Evolutionary conservation across 2,329 filamentous ascomycete species (phyloP), one percentile per base, ranked within the genome.

Genomic region (Epichloe sylvatica): DNA sequence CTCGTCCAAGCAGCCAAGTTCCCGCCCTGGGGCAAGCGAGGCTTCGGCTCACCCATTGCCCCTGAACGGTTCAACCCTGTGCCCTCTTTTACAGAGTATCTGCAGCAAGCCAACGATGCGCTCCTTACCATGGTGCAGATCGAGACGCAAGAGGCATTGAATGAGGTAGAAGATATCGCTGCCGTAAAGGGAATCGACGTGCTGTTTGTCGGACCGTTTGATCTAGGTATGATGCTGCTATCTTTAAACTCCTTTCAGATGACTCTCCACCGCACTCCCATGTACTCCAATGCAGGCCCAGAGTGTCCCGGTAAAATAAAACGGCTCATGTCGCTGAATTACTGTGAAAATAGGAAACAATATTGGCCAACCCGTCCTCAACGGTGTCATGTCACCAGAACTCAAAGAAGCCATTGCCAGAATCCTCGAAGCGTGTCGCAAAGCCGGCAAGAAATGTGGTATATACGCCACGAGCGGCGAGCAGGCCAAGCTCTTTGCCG

Each of bases 121-220:
- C 68, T 84, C 21, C 60, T 84, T 51, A 81, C 77, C 15, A 80
- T 83, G 66, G 77, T 83, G 11, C 81, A 84, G 62, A 83, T 84
- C 47, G 81, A 84, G 65, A 83, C 81, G 0, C 67, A 69, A 52
- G 79, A 82, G 60, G 80, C 80, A 0, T 66, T 84, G 13, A 73
- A 78, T 1, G 64, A 66, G 12, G 73, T 83, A 1, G 78, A 83
- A 35, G 76, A 75, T 45, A 84, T 84, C 60, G 78, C 78, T 40
- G 69, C 73, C 19, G 68, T 81, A 21, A 65, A 77, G 3, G 77
- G 77, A 3, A 68, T 84, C 21, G 81, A 84, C 53, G 73, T 80
- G 4, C 64, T 84, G 23, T 83, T 83, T 59, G 71, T 84, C 44
- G 81, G 81, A 0, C 80, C 81, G 2, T 83, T 82, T 59, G 80